Percentiles rank a stretch among this genome's conserved stretches.
phyloP scores from a whole-genome alignment of 768 basidiomycete species.

The Russula vinacea region DNA sequence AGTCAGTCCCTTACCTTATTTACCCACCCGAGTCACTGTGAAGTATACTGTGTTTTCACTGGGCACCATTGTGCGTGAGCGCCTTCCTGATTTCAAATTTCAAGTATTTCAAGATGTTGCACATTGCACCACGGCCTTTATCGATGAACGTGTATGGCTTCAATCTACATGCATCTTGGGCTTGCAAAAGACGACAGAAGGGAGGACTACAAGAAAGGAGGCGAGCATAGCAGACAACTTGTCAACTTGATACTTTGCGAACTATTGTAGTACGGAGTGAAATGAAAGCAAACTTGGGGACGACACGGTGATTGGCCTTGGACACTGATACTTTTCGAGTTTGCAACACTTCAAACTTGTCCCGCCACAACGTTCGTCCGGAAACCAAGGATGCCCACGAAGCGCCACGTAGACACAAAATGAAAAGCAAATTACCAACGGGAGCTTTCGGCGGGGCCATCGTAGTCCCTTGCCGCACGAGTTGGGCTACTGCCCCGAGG shows the following conservation, averaged over 20 bases:
- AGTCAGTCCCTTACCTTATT: conserved; percentile 24
- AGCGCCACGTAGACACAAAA: conserved; percentile 27
- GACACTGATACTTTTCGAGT: conserved; percentile 38
- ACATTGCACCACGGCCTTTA: conserved; percentile 25
- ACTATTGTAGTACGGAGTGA: conserved; percentile 41
- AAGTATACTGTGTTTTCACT: not conserved
- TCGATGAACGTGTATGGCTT: conserved; percentile 28
- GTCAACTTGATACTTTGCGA: conserved; percentile 63
- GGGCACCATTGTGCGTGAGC: not conserved
- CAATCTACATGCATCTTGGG: conserved; percentile 31
- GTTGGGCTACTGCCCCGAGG: conserved; percentile 64
- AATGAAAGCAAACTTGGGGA: conserved; percentile 49
- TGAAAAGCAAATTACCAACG: conserved; percentile 54
- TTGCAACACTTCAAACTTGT: conserved; percentile 45
- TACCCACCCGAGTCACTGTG: conserved; percentile 16
- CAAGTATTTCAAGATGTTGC: conserved; percentile 25
- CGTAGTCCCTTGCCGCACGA: conserved; percentile 43
- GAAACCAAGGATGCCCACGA: conserved; percentile 30
- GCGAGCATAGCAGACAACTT: conserved; percentile 56
- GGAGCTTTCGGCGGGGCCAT: conserved; percentile 45
- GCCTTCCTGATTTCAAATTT: conserved; percentile 24
- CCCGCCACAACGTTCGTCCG: conserved; percentile 28
- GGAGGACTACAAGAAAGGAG: conserved; percentile 54
- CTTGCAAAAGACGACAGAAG: conserved; percentile 38
- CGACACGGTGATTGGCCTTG: conserved; percentile 41